These are phyloP conservation scores for Aspergillus kassunensis DNA, from an alignment of 495 filamentous ascomycete species.

Conservation along the genomic window DNA sequence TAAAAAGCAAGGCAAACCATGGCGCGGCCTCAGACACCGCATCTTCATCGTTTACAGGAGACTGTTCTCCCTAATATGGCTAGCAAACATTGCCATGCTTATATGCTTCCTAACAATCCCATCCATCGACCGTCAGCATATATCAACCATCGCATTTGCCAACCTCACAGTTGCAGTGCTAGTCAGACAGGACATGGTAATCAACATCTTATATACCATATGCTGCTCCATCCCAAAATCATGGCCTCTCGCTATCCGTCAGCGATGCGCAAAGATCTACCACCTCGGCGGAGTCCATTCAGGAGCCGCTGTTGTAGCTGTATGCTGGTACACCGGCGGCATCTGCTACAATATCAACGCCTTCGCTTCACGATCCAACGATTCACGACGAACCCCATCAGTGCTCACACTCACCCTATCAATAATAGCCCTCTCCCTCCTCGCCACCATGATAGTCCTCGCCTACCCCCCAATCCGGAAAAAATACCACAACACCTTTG, in stretches of 20 bases:
- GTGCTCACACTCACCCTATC: not conserved
- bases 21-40: constrained; percentile 10
- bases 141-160: constrained; percentile 9
- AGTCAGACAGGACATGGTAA: constrained; percentile 49
- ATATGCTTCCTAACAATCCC: constrained; percentile 10
- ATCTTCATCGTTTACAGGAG: constrained; percentile 15
- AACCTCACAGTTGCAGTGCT: constrained; percentile 43
- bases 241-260: constrained; percentile 51
- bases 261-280: constrained; percentile 55
- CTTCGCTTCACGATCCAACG: not conserved
- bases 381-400: not conserved
- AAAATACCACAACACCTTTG: constrained; percentile 60
- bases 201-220: constrained; percentile 56
- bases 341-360: constrained; percentile 12
- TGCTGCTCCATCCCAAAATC: constrained; percentile 45
- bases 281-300: constrained; percentile 59
- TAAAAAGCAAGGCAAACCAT: not conserved
- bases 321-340: constrained; percentile 29
- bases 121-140: not conserved
- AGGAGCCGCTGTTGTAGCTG: constrained; percentile 50
- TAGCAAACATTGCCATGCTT: constrained; percentile 12
- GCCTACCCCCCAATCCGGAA: constrained; percentile 49
- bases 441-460: constrained; percentile 32
- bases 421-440: constrained; percentile 10
- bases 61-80: constrained; percentile 14